Evolutionary conservation across 495 filamentous ascomycete genomes (phyloP).

Genomic region (Polyplosphaeria fusca): DNA sequence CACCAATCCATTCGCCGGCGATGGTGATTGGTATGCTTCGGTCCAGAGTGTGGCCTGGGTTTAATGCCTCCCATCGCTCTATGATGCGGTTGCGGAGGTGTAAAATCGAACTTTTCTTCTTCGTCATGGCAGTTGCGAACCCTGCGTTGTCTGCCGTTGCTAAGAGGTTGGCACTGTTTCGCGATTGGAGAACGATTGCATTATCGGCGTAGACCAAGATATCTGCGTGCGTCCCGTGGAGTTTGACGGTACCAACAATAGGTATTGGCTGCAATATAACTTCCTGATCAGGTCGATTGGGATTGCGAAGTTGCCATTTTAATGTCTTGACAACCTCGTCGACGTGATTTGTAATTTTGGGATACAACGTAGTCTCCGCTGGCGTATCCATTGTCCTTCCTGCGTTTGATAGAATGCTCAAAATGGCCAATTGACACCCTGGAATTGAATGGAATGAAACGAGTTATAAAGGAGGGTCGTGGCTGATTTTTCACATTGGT

Average conservation of each 20-base stretch:
- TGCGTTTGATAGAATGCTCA: no score
- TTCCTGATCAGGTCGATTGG: neutral
- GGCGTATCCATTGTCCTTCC: no score
- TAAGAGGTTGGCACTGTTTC: conserved; percentile 26
- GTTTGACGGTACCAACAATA: conserved; percentile 41
- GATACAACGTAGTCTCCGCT: conserved; percentile 10
- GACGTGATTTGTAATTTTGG: conserved; percentile 25
- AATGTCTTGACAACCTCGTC: conserved; percentile 12
- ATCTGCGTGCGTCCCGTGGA: conserved; percentile 42
- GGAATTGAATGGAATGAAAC: no score
- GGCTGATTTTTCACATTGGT: no score
- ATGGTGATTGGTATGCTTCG: conserved; percentile 32
- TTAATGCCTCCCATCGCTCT: conserved; percentile 20
- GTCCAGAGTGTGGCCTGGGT: conserved; percentile 24
- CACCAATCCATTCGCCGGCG: conserved; percentile 42
- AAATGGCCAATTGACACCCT: no score
- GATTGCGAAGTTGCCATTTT: neutral
- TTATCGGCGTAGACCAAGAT: conserved; percentile 34
- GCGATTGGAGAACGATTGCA: conserved; percentile 35
- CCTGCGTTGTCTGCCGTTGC: conserved; percentile 32
- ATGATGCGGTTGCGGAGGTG: conserved; percentile 6
- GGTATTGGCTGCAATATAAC: conserved; percentile 13
- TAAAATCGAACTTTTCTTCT: conserved; percentile 22
- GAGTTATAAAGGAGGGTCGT: no score
- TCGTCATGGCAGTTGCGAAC: conserved; percentile 26